Evolutionary conservation across 225 moss, liverwort and hornwort genomes (phyloP).

Genomic region (Pseudisothecium myosuroides): DNA sequence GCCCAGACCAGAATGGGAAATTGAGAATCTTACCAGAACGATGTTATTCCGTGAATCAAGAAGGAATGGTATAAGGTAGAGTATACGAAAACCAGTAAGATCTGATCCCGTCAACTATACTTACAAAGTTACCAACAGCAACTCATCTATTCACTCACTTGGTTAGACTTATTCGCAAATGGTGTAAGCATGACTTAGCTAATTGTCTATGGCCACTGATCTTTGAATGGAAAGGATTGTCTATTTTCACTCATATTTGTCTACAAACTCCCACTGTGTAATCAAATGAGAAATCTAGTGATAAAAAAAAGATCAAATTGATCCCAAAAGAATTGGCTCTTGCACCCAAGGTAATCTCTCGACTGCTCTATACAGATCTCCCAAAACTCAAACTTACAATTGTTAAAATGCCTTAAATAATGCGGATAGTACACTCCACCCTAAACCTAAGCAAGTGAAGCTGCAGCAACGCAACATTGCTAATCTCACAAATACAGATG

Average conservation of each 20-base stretch:
- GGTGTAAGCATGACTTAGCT: background rate
- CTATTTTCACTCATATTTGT: background rate
- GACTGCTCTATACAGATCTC: background rate
- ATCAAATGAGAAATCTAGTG: no score
- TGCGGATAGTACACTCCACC: background rate
- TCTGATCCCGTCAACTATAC: background rate
- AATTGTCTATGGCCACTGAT: background rate
- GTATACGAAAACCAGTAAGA: background rate
- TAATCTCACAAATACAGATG: background rate
- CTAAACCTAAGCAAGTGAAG: background rate
- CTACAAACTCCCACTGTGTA: background rate
- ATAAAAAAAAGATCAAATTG: background rate
- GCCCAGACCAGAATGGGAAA: background rate
- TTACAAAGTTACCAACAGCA: background rate
- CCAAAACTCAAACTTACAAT: background rate
- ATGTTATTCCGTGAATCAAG: background rate
- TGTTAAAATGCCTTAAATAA: background rate
- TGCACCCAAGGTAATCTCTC: background rate
- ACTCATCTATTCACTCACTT: background rate
- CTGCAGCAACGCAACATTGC: background rate
- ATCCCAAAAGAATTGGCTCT: no score
- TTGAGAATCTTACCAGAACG: background rate
- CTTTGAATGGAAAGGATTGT: background rate
- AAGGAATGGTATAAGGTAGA: background rate
- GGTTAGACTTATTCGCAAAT: background rate